A percentile compares a stretch with the other conserved stretches of the same genome.
Conservation (phyloP, 257 asterid species). For the Solanum etuberosum region DNA sequence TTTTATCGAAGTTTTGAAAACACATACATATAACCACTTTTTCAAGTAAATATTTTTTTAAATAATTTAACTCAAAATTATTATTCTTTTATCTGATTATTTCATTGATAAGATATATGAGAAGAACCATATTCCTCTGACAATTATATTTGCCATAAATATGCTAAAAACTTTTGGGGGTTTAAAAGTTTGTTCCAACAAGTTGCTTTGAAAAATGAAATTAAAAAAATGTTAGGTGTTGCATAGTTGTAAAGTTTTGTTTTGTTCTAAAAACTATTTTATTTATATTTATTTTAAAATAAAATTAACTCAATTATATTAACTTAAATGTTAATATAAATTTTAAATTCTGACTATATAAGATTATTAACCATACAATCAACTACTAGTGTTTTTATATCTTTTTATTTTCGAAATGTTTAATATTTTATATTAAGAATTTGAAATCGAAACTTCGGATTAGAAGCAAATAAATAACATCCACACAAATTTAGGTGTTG, state of each 20-base stretch:
- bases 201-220: neutral
- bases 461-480: fast-evolving
- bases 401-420: too few species aligned
- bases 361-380: too few species aligned
- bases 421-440: too few species aligned
- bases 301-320: neutral
- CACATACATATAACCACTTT: neutral
- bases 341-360: neutral
- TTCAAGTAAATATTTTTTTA: neutral
- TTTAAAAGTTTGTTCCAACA: neutral
- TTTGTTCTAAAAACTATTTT: neutral
- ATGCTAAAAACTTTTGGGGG: neutral
- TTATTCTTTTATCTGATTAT: neutral
- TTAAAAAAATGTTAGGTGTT: neutral
- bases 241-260: neutral
- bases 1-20: neutral
- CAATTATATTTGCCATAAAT: neutral
- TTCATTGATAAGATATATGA: too few species aligned
- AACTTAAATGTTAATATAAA: too few species aligned
- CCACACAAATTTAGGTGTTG: neutral
- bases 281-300: neutral
- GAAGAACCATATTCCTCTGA: neutral
- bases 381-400: too few species aligned
- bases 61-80: too few species aligned
- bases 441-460: fast-evolving